These are phyloP conservation scores for Elongisporangium anandrum DNA, from an alignment of 352 stramenopile genomes.

Conservation along the genomic window DNA sequence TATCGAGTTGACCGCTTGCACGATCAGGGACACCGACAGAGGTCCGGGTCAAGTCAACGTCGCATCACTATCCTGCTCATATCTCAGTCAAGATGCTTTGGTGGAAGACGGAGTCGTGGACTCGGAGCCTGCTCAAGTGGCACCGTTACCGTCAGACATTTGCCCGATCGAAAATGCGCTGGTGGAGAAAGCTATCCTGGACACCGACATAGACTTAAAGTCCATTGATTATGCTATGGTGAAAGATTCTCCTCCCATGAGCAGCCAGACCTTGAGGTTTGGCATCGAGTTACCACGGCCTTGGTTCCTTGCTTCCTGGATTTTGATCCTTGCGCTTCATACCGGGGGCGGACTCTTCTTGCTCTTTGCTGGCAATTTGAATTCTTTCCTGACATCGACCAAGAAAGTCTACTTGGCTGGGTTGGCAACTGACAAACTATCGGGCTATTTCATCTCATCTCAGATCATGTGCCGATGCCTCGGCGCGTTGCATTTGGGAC, in stretches of 20 bases:
- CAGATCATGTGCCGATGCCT: background rate
- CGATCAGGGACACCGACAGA: no score
- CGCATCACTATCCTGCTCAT: no score
- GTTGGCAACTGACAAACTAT: background rate
- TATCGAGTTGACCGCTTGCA: no score
- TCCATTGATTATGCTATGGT: background rate
- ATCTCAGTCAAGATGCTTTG: no score
- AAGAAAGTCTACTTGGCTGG: background rate
- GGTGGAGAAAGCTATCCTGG: no score
- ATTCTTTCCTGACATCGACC: background rate
- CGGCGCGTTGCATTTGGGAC: background rate
- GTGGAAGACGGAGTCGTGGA: no score
- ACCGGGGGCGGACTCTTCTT: background rate
- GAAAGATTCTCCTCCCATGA: background rate
- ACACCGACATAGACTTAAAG: no score
- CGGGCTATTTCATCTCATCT: background rate
- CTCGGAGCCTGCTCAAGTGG: no score
- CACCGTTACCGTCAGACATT: no score
- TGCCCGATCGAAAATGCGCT: no score
- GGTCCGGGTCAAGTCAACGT: no score
- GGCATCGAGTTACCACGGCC: background rate
- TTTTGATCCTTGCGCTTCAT: background rate
- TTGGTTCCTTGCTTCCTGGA: background rate
- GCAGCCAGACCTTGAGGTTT: background rate
- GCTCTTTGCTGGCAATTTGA: background rate